phyloP scores from a whole-genome alignment of 1,284 basidiomycete genomes.

The Ustilago crameri region DNA sequence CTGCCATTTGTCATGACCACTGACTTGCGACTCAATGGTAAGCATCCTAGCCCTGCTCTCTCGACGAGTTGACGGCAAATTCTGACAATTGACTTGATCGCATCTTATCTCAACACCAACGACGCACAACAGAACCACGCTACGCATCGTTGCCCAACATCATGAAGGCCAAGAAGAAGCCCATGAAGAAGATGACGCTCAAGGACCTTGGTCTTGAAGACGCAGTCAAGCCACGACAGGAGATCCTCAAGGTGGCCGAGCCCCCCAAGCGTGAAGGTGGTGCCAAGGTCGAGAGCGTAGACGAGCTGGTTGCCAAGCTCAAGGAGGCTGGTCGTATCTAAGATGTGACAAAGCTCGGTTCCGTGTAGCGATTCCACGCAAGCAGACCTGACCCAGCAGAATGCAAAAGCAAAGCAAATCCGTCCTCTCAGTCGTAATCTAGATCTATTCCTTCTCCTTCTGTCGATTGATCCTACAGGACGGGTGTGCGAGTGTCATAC shows the following conservation, averaged over 20 bases:
- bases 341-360: slow-evolving; percentile 9
- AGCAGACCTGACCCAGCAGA: neutral
- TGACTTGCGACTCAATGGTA: slow-evolving; percentile 76
- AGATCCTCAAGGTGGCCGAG: slow-evolving; percentile 89
- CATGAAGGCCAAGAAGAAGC: slow-evolving; percentile 92
- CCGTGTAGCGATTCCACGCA: no score
- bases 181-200: slow-evolving; percentile 83
- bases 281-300: slow-evolving; percentile 85
- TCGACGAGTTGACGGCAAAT: neutral
- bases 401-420: neutral
- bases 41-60: slow-evolving; percentile 6
- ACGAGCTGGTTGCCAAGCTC: slow-evolving; percentile 88
- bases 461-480: no score
- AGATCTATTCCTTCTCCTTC: neutral
- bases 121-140: slow-evolving; percentile 55
- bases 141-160: slow-evolving; percentile 69
- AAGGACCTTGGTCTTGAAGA: slow-evolving; percentile 83
- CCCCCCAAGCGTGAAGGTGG: slow-evolving; percentile 92
- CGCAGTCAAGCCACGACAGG: slow-evolving; percentile 78
- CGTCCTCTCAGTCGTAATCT: neutral
- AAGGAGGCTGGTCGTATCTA: slow-evolving; percentile 84
- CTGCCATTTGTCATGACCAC: slow-evolving; percentile 92
- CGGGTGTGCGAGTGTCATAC: no score
- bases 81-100: neutral
- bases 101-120: neutral